Conservation (phyloP, 2,329 filamentous ascomycete genomes). For the Pezicula neosporulosa region DNA sequence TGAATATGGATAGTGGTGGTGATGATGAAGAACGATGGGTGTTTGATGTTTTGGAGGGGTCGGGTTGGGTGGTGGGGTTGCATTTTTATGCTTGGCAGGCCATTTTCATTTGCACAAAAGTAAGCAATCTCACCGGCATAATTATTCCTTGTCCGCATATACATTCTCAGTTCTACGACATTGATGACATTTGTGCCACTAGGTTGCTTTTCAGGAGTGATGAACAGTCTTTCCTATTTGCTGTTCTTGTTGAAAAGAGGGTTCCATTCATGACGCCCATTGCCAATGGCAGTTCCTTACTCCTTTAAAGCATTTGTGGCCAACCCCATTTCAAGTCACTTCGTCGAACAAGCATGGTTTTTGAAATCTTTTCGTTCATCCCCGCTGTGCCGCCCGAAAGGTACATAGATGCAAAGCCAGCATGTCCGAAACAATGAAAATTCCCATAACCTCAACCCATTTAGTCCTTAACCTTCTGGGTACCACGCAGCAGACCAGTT, state of each 20-base stretch:
- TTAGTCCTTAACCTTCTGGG: slow-evolving; percentile 99
- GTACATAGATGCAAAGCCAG: slow-evolving; percentile 31
- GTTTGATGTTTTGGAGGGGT: slow-evolving; percentile 7
- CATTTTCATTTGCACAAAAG: background rate
- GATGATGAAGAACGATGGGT: slow-evolving; percentile 1
- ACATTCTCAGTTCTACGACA: too few relatives aligned
- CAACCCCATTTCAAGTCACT: background rate
- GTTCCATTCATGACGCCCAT: background rate
- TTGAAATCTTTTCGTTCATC: slow-evolving; percentile 26
- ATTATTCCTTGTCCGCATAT: too few relatives aligned
- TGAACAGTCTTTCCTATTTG: too few relatives aligned
- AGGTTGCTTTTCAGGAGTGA: too few relatives aligned
- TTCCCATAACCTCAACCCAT: slow-evolving; percentile 19
- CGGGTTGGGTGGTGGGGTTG: slow-evolving; percentile 9
- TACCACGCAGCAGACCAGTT: slow-evolving; percentile 99
- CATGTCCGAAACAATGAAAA: slow-evolving; percentile 29
- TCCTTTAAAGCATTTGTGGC: background rate
- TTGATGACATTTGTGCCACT: too few relatives aligned
- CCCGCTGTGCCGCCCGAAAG: slow-evolving; percentile 28
- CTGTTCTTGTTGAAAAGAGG: too few relatives aligned
- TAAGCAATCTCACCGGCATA: too few relatives aligned
- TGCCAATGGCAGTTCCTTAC: background rate
- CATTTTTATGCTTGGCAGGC: background rate
- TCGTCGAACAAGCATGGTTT: slow-evolving; percentile 4
- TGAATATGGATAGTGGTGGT: background rate